Evolutionary conservation across 139 green algal genomes (phyloP).

Genomic region (Monoraphidium neglectum): DNA sequence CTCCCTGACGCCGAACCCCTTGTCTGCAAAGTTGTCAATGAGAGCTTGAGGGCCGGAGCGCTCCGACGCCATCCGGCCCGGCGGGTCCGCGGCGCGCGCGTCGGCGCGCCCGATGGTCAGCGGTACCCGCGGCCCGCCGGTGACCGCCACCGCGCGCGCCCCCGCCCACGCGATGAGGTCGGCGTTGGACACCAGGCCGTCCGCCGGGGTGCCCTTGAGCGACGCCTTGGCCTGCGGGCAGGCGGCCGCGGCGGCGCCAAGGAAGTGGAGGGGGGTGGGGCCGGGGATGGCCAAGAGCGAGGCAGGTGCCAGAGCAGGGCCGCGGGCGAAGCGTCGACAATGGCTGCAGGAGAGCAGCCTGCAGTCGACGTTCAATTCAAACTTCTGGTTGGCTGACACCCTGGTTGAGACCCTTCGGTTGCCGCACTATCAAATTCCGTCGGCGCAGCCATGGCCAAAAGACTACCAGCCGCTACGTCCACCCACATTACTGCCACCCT

Average conservation of each 20-base stretch:
- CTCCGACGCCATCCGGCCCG: slow-evolving; percentile 70
- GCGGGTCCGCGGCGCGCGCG: slow-evolving; percentile 60
- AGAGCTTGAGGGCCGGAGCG: slow-evolving; percentile 54
- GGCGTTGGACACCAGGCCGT: slow-evolving; percentile 56
- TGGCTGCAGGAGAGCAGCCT: no score
- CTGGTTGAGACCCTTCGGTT: no score
- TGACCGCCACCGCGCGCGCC: slow-evolving; percentile 65
- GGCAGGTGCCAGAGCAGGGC: no score
- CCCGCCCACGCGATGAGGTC: slow-evolving; percentile 84
- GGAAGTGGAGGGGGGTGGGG: no score
- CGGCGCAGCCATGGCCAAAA: no score
- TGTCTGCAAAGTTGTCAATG: slow-evolving; percentile 64
- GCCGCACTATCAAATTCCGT: no score
- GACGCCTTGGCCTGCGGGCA: slow-evolving; percentile 28
- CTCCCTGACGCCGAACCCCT: slow-evolving; percentile 66
- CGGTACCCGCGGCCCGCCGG: slow-evolving; percentile 69
- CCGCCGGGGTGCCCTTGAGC: slow-evolving; percentile 64
- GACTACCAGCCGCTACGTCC: no score
- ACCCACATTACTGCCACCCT: neutral
- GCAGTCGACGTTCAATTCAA: no score
- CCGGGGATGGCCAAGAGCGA: no score
- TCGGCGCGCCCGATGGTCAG: slow-evolving; percentile 65
- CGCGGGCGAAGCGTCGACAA: no score
- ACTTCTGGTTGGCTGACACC: no score
- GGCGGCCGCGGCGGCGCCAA: neutral